Evolutionary conservation across 306 rosid genomes (phyloP), one percentile per base, ranked within the genome.

Genomic region (Quercus bicolor): DNA sequence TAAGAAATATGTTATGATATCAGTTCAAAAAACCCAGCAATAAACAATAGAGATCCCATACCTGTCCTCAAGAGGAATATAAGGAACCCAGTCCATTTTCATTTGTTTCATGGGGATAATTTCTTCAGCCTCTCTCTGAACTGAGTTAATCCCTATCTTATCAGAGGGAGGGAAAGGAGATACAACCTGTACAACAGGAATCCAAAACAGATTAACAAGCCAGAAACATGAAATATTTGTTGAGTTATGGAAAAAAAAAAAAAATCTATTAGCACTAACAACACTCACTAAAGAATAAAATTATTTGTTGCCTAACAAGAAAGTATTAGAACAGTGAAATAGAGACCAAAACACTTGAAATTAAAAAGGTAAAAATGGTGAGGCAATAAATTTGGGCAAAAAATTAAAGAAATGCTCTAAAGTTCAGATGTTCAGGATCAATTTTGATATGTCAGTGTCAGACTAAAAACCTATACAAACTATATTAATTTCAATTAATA

Each of bases 51-150:
- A 45, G 77, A 82, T 65, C 33, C 26, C 72, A 70, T 87, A 87
- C 88, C 88, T 54, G 53, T 85, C 54, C 80, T 84, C 98, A 18
- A 89, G 37, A 34, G 97, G 97, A 89, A 94, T 89, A 80, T 89
- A 94, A 2, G 97, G 98, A 80, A 94, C 89, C 98, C 97, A 94
- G 60, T 89, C 98, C 98, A 94, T 94, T 84, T 94, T 94, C 98
- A 94, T 94, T 83, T 89, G 92, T 75, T 91, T 94, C 98, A 94
- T 92, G 75, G 98, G 98, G 75, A 94, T 82, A 45, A 92, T 90
- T 84, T 92, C 97, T 85, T 94, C 97, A 33, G 85, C 83, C 84
- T 92, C 97, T 76, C 97, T 90, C 83, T 94, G 98, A 81, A 94
- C 98, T 4, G 97, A 94, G 84, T 91, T 88, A 40, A 94, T 87